Percentiles rank a stretch among this genome's conserved stretches.
These are phyloP conservation scores for Durusdinium trenchii DNA, from an alignment of 73 alveolate genomes.

Conservation along the genomic window DNA sequence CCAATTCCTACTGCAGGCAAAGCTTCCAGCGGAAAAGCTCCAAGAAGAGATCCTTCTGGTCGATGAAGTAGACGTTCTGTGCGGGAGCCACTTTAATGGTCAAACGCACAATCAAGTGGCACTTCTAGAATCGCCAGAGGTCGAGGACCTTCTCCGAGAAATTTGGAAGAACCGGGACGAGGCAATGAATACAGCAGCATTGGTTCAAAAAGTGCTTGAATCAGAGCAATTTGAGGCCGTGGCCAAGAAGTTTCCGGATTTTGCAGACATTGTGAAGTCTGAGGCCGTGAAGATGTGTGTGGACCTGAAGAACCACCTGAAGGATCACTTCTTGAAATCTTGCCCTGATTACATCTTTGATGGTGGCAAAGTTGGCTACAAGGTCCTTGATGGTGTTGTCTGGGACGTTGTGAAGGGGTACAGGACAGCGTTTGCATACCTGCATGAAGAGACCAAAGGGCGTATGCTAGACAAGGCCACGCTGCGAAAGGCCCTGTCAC, in stretches of 20 bases:
- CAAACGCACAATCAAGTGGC: constrained; percentile 92
- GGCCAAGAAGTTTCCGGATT: not conserved
- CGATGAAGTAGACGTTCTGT: constrained; percentile 97
- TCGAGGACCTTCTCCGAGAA: constrained; percentile 6
- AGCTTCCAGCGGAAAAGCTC: not conserved
- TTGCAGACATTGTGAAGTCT: constrained; percentile 6
- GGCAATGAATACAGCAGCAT: not conserved
- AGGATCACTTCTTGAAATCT: not conserved
- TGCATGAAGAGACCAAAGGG: constrained; percentile 54
- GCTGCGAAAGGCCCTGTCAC: constrained; percentile 17
- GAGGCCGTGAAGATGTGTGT: constrained; percentile 34
- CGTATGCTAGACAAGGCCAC: not conserved
- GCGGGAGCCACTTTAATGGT: constrained; percentile 90
- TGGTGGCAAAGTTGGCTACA: constrained; percentile 93
- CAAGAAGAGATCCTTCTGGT: constrained; percentile 75
- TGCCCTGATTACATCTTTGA: constrained; percentile 15
- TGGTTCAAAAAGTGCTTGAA: not conserved
- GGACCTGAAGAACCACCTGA: not conserved
- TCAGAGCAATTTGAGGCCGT: not conserved
- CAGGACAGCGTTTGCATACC: constrained; percentile 96
- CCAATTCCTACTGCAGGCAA: not conserved
- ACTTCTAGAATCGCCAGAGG: not conserved
- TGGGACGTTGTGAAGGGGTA: constrained; percentile 95
- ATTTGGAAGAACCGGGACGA: constrained; percentile 20
- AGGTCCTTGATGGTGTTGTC: constrained; percentile 93